Evolutionary conservation across 2,329 filamentous ascomycete species (phyloP).

Genomic region (Blumeriella jaapii): DNA sequence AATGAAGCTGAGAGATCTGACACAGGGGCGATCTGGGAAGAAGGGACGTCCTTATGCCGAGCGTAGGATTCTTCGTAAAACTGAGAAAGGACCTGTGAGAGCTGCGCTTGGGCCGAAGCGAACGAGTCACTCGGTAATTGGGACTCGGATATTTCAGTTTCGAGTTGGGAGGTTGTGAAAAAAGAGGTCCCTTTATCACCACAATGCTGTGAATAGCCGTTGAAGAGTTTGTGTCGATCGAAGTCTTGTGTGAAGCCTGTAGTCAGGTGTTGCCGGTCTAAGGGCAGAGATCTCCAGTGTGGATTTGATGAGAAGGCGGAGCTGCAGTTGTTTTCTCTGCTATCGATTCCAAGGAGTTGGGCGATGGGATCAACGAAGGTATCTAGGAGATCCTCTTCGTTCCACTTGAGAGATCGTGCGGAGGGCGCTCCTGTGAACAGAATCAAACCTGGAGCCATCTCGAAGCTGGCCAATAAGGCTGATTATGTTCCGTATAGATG

Average conservation of each 20-base stretch:
- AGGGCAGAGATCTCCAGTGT: constrained; percentile 42
- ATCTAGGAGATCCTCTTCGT: constrained; percentile 37
- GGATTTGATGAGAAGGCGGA: constrained; percentile 11
- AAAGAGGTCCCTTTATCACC: constrained; percentile 32
- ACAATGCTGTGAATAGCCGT: constrained; percentile 40
- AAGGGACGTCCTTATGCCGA: constrained; percentile 52
- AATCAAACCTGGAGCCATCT: constrained; percentile 27
- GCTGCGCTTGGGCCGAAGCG: constrained; percentile 6
- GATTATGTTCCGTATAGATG: neutral
- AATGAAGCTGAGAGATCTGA: constrained; percentile 19
- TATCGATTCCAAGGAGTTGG: constrained; percentile 28
- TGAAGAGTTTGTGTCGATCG: constrained; percentile 33
- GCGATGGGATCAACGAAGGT: constrained; percentile 33
- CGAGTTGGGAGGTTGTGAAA: constrained; percentile 36
- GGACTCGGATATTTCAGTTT: constrained; percentile 14
- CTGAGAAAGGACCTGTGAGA: constrained; percentile 37
- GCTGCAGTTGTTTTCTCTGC: constrained; percentile 3
- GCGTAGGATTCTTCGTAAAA: constrained; percentile 74
- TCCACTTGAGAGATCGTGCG: constrained; percentile 41
- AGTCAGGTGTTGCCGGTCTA: constrained; percentile 34
- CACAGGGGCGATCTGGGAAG: constrained; percentile 40
- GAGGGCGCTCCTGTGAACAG: constrained; percentile 53
- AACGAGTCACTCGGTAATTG: constrained; percentile 3
- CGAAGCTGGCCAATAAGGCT: neutral
- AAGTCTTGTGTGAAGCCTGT: constrained; percentile 40